Evolutionary conservation across 1,284 basidiomycete species (phyloP), one percentile per base, ranked within the genome.

Genomic region (Xerocomus minutiporus): DNA sequence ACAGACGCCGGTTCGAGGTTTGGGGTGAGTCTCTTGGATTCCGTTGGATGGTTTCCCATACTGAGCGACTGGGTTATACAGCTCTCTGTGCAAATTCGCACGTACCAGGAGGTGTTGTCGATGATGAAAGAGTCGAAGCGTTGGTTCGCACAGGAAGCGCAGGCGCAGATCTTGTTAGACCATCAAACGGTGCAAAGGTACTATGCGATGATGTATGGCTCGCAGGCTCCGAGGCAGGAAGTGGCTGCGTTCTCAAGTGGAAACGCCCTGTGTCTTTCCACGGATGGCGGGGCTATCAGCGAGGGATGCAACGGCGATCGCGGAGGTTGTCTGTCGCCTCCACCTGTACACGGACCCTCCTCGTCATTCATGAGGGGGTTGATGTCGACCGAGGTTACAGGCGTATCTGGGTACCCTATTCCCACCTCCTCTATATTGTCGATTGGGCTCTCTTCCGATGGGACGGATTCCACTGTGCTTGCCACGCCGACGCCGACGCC

Each of bases 1-100:
- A 72, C 70, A 2, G 83, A 86, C 51, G 80, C 82, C n/a, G 55
- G 51, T 26, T 55, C 61, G 17, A 62, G 54, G 40, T 85, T 88
- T 59, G 74, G 77, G 23, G 79, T 86, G 54, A 42, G 80, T 68
- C 2, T 13, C n/a, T 43, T 29, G 15, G 15, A 34, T 49, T 56
- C 20, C 12, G 41, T 38, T 36, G 26, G 29, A 46, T 35, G 48
- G n/a, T 28, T 40, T 2, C 9, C 13, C 35, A 6, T 29, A n/a
- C 12, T 26, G 32, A 53, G 4, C 38, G 26, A 32, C 11, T 25
- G 6, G 15, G 23, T 31, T 23, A 2, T 5, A 8, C 17, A 63
- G 62, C 46, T 66, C 15, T 67, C 62, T 9, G 46, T 64, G 31
- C 62, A 64, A 23, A 55, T 66, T 31, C 59, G 59, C 43, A 67